phyloP scores from a whole-genome alignment of 2,329 filamentous ascomycete genomes.

The Triangularia setosa region DNA sequence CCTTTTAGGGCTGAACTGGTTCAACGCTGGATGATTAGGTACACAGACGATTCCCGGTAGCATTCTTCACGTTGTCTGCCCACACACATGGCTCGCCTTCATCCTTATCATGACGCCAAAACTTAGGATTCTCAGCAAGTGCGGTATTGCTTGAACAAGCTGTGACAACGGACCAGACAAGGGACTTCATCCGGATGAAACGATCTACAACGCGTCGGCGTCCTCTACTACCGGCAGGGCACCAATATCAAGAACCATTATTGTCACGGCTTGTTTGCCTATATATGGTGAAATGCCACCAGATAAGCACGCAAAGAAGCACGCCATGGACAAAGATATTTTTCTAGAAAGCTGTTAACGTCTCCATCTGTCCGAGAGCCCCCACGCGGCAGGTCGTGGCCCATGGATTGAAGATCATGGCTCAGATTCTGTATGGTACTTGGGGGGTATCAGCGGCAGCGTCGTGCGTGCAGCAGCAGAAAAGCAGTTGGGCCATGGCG shows the following conservation, averaged over 20 bases:
- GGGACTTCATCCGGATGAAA: neutral
- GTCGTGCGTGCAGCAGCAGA: neutral
- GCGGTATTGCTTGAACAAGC: neutral
- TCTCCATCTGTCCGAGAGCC: slow-evolving; percentile 3
- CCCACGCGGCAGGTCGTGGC: neutral
- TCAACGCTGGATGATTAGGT: neutral
- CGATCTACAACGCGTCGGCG: neutral
- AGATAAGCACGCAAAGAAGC: neutral
- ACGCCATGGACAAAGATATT: neutral
- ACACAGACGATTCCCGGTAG: too few species aligned
- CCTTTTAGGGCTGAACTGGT: neutral
- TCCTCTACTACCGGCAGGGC: neutral
- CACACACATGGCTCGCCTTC: neutral
- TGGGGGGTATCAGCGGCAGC: neutral
- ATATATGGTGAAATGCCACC: neutral
- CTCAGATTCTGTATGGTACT: neutral
- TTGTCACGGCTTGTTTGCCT: neutral
- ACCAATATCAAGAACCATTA: neutral
- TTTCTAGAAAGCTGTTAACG: neutral
- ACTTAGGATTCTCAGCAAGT: neutral
- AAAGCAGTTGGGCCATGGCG: neutral
- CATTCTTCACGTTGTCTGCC: too few species aligned
- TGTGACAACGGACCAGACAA: neutral
- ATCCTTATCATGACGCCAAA: neutral
- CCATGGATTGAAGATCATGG: neutral